phyloP scores from a whole-genome alignment of 768 basidiomycete species.

The Solioccasus polychromus region DNA sequence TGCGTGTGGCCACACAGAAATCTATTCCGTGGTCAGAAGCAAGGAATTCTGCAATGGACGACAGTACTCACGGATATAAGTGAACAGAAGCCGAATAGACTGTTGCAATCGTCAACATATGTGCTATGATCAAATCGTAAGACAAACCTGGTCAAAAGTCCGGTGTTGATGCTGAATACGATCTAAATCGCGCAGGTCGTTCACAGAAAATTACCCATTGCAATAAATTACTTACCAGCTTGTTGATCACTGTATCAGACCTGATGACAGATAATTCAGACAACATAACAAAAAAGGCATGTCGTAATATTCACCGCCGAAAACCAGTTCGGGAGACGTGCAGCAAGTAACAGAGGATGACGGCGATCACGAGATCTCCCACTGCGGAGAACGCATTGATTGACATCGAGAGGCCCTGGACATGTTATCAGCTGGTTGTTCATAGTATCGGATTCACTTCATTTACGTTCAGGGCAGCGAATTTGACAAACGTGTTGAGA shows the following conservation, averaged over 20 bases:
- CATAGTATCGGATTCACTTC: too few relatives aligned
- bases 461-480: conserved; percentile 42
- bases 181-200: conserved; percentile 32
- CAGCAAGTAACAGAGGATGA: conserved; percentile 42
- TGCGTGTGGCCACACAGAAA: conserved; percentile 42
- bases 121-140: not conserved
- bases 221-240: conserved; percentile 22
- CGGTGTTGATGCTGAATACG: conserved; percentile 49
- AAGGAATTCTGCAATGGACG: not conserved
- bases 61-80: conserved; percentile 42
- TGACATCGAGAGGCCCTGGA: conserved; percentile 41
- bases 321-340: conserved; percentile 50
- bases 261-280: conserved; percentile 1
- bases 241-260: conserved; percentile 51
- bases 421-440: not conserved
- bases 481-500: conserved; percentile 42
- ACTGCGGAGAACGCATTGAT: conserved; percentile 51
- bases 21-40: conserved; percentile 31
- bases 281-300: not conserved
- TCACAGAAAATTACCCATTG: not conserved
- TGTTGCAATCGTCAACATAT: conserved; percentile 8
- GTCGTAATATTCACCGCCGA: conserved; percentile 29
- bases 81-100: conserved; percentile 54
- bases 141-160: conserved; percentile 31
- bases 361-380: conserved; percentile 49